These are phyloP conservation scores for Thuidium tamariscinum DNA, from an alignment of 225 moss, liverwort and hornwort genomes.

Conservation along the genomic window DNA sequence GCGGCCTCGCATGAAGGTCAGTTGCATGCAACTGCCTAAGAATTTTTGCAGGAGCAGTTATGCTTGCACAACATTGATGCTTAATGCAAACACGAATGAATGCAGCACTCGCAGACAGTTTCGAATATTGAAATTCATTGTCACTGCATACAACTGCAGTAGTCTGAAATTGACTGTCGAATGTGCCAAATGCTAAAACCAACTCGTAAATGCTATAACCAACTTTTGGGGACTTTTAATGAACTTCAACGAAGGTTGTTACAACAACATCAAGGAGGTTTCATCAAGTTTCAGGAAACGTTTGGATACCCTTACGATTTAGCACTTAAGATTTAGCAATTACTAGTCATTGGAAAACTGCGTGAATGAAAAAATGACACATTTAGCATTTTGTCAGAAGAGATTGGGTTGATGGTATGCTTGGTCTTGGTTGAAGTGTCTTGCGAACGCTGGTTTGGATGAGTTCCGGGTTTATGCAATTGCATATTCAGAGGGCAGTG, in stretches of 20 bases:
- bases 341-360: background rate
- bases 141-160: background rate
- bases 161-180: background rate
- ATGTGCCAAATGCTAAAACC: too few relatives aligned
- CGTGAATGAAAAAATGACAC: background rate
- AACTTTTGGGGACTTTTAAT: background rate
- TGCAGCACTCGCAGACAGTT: background rate
- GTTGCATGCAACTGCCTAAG: background rate
- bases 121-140: background rate
- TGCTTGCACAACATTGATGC: background rate
- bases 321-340: background rate
- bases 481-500: too few relatives aligned
- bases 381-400: background rate
- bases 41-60: background rate
- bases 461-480: background rate
- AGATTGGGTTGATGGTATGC: background rate
- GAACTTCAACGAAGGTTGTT: background rate
- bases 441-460: background rate
- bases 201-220: background rate
- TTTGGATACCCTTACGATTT: background rate
- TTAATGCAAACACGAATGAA: background rate
- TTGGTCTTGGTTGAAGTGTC: background rate
- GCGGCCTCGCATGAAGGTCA: conserved; percentile 88
- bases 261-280: too few relatives aligned
- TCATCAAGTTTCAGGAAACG: background rate